A percentile compares a stretch with the other conserved stretches of the same genome.
Conservation (phyloP, 2,329 filamentous ascomycete genomes). For the Periglandula ipomoeae region DNA sequence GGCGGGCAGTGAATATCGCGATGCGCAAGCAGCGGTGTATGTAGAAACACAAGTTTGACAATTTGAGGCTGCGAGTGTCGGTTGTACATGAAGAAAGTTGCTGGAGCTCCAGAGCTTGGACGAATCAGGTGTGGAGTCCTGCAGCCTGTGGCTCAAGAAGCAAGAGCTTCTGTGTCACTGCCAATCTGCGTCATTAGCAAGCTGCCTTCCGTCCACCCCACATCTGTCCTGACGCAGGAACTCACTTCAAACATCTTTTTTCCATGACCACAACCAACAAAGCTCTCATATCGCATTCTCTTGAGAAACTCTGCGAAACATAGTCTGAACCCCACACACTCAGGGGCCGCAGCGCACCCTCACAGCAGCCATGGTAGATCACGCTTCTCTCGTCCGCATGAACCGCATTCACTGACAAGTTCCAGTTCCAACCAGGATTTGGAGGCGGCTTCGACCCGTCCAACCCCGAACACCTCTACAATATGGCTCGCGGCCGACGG, state of each 20-base stretch:
- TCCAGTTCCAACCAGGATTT: constrained; percentile 20
- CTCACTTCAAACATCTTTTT: not conserved
- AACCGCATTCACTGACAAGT: not conserved
- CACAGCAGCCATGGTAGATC: constrained; percentile 2
- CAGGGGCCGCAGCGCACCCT: not conserved
- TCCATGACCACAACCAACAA: not conserved
- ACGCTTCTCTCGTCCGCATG: not conserved
- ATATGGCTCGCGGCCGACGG: constrained; percentile 39
- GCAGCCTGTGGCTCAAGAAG: no score
- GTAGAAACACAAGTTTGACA: no score
- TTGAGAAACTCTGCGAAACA: not conserved
- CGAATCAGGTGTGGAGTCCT: not conserved
- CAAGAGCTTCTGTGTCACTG: not conserved
- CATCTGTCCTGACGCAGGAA: not conserved
- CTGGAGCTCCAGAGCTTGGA: not conserved
- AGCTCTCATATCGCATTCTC: not conserved
- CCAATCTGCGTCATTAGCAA: constrained; percentile 10
- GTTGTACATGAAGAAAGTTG: not conserved
- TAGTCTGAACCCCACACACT: not conserved
- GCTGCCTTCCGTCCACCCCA: constrained; percentile 9
- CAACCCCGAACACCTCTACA: constrained; percentile 39
- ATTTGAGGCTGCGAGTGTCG: no score
- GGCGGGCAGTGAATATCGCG: not conserved
- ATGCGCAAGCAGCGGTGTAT: not conserved
- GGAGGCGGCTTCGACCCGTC: constrained; percentile 36